phyloP scores from a whole-genome alignment of 805 yeast genomes.

The Wickerhamiella azyma region DNA sequence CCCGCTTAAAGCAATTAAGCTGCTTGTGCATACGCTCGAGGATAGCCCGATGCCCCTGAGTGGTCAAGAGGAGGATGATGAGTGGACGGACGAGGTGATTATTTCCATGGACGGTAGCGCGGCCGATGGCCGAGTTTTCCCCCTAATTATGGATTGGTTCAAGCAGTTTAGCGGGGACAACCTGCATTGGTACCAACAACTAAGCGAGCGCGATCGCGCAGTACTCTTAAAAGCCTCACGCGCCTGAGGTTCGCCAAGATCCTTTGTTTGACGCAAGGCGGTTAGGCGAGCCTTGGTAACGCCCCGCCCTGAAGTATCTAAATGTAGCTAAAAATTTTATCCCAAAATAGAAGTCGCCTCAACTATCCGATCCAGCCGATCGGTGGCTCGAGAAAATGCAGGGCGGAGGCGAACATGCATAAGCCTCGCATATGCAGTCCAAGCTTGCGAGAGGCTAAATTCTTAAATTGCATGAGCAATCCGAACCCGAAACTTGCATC shows the following conservation, averaged over 20 bases:
- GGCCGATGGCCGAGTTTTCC: constrained; percentile 17
- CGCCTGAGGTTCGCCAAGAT: not conserved
- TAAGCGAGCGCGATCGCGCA: constrained; percentile 13
- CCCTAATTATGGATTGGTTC: constrained; percentile 22
- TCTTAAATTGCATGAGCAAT: too few species aligned
- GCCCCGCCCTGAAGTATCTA: too few species aligned
- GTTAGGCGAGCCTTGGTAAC: too few species aligned
- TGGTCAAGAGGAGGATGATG: constrained; percentile 27
- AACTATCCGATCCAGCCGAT: too few species aligned
- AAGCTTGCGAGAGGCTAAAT: too few species aligned
- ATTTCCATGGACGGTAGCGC: constrained; percentile 16
- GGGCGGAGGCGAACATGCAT: too few species aligned
- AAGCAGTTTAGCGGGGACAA: constrained; percentile 13
- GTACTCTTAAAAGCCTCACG: constrained; percentile 11
- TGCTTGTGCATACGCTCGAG: constrained; percentile 54
- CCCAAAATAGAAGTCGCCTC: too few species aligned
- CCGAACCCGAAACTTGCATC: not conserved
- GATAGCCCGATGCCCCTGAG: constrained; percentile 37
- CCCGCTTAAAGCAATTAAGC: constrained; percentile 54
- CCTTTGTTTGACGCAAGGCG: not conserved
- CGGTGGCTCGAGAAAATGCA: too few species aligned
- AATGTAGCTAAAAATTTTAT: too few species aligned
- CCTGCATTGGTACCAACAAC: constrained; percentile 14
- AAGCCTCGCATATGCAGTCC: too few species aligned
- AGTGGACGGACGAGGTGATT: constrained; percentile 27